Evolutionary conservation across 306 rosid species (phyloP).

Genomic region (Dryas alaskensis): DNA sequence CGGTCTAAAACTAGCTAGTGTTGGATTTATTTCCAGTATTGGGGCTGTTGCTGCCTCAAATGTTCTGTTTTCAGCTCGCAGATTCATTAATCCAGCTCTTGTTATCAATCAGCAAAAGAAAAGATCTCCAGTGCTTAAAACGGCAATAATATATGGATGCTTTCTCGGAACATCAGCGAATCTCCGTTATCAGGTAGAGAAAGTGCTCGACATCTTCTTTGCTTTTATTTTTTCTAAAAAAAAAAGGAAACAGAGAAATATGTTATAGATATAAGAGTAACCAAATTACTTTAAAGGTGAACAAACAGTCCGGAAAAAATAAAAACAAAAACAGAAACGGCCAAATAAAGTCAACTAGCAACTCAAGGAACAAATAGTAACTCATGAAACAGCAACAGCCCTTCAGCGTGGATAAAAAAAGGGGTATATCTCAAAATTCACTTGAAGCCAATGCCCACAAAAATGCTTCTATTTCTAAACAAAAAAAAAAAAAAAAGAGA

Average conservation of each 20-base stretch:
- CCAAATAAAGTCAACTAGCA: background rate
- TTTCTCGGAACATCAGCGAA: constrained; percentile 89
- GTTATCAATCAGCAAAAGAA: constrained; percentile 40
- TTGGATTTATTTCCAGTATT: constrained; percentile 90
- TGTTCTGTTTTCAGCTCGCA: constrained; percentile 52
- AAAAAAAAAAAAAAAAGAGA: too few relatives aligned
- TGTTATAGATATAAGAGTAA: too few relatives aligned
- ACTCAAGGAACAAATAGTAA: background rate
- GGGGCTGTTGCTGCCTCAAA: constrained; percentile 88
- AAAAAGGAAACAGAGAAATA: background rate
- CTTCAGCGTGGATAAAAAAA: background rate
- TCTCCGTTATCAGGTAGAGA: constrained; percentile 87
- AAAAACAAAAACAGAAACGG: background rate
- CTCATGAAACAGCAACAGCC: background rate
- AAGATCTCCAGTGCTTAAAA: constrained; percentile 82
- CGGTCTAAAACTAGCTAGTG: constrained; percentile 80
- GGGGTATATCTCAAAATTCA: background rate
- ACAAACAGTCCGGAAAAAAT: background rate
- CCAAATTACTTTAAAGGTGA: too few relatives aligned
- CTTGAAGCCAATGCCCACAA: background rate
- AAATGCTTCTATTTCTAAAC: background rate
- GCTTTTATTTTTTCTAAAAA: background rate
- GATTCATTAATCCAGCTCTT: constrained; percentile 58
- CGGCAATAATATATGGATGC: constrained; percentile 58
- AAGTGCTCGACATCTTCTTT: constrained; percentile 9